Conservation (phyloP, 495 filamentous ascomycete species). For the Penicillium robsamsonii region DNA sequence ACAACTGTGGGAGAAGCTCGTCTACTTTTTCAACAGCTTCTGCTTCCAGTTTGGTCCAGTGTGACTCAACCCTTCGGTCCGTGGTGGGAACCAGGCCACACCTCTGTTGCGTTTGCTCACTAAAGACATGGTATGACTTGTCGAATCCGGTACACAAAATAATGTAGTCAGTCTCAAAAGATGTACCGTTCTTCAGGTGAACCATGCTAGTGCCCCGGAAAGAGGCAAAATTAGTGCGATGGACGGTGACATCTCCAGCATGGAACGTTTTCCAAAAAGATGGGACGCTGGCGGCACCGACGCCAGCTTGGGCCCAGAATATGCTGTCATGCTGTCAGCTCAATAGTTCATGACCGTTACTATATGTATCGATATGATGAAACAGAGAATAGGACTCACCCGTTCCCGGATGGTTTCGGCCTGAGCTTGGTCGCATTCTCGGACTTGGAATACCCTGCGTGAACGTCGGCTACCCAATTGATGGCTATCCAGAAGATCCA, state of each 20-base stretch:
- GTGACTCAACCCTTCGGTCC: background rate
- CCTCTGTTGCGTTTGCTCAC: conserved; percentile 5
- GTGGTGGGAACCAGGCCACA: conserved; percentile 11
- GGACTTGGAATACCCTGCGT: too few species aligned
- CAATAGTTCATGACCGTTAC: too few species aligned
- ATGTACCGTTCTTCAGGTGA: background rate
- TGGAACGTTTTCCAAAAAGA: conserved; percentile 29
- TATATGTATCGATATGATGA: too few species aligned
- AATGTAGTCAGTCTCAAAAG: conserved; percentile 23
- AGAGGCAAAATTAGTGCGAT: conserved; percentile 9
- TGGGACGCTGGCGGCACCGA: conserved; percentile 32
- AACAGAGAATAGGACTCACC: background rate
- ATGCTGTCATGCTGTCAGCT: conserved; percentile 17
- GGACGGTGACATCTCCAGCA: conserved; percentile 29
- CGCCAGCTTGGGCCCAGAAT: conserved; percentile 39
- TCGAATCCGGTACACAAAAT: conserved; percentile 34
- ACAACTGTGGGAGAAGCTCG: too few species aligned
- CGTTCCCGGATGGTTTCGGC: conserved; percentile 5
- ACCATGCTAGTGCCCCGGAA: background rate
- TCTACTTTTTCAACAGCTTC: conserved; percentile 26
- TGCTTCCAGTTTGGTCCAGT: conserved; percentile 27
- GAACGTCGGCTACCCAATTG: too few species aligned
- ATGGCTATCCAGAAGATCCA: too few species aligned
- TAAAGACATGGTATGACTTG: conserved; percentile 21
- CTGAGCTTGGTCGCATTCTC: background rate